Evolutionary conservation across 2,329 filamentous ascomycete genomes (phyloP), one percentile per base, ranked within the genome.

Genomic region (Tolypocladium endophyticum): DNA sequence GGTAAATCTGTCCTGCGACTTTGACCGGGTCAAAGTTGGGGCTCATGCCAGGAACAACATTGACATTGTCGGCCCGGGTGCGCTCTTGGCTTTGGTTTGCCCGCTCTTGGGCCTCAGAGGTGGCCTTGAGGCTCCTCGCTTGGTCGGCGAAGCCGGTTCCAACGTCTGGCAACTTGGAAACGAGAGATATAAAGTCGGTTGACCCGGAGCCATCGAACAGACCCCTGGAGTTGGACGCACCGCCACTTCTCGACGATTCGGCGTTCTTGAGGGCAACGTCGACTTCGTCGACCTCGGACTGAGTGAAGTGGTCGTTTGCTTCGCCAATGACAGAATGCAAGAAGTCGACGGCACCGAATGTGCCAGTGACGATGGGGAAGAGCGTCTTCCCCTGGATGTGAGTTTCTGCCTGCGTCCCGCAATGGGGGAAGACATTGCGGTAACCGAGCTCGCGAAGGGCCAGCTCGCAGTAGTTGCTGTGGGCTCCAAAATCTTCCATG

Each of bases 401-500:
- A 62, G 91, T 86, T 69, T 89, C 80, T 0, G 88, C 84, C 11
- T 76, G 74, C 3, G 75, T 71, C n/a, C 90, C 90, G 58, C 86
- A 88, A 68, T 92, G 89, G 8, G 89, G 77, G 65, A 92, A 93
- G 25, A 93, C 92, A 64, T 87, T 89, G 72, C 91, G 88, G 18
- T 89, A 89, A 47, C 87, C 87, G 77, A 83, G 91, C 70, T 94
- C 90, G 35, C 87, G 82, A 35, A 94, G 79, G 5, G 83, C 87
- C 61, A 93, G 80, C 72, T 94, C 90, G 66, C 86, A 87, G 73
- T 93, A 94, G 74, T 93, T 93, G 69, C 87, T 91, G 73, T 93
- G 89, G 1, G 89, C 89, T 55, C 87, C 86, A 77, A 83, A 94
- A 65, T 92, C 82, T 81, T 92, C 89, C 69, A 92, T 80, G 54